Conservation (phyloP, 176 grass and related monocot genomes). For the Eragrostis curvula region DNA sequence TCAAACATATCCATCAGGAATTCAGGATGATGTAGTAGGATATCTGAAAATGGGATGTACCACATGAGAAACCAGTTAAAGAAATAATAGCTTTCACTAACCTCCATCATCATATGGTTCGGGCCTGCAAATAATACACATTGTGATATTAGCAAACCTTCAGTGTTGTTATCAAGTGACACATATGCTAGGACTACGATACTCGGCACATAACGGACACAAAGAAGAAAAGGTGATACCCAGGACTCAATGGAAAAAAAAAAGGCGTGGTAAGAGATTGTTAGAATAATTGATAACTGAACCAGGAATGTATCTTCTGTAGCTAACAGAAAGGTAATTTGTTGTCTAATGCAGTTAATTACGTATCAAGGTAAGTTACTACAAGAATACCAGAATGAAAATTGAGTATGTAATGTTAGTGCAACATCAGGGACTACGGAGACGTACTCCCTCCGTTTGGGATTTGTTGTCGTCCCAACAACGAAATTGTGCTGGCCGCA, state of each 20-base stretch:
- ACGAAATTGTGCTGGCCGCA: too few relatives aligned
- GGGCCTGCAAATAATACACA: conserved; percentile 68
- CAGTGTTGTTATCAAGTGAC: neutral
- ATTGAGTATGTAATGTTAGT: conserved; percentile 12
- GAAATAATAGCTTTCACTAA: conserved; percentile 30
- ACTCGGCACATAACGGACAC: neutral
- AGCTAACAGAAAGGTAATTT: neutral
- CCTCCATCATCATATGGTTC: conserved; percentile 99
- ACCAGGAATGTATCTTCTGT: conserved; percentile 16
- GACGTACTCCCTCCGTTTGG: neutral
- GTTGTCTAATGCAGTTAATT: neutral
- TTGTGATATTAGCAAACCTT: conserved; percentile 18
- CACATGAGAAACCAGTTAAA: neutral
- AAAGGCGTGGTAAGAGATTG: neutral
- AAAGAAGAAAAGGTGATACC: neutral
- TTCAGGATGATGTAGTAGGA: conserved; percentile 17
- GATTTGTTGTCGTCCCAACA: too few relatives aligned
- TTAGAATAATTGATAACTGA: neutral
- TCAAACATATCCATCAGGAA: conserved; percentile 39
- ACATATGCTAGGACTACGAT: neutral
- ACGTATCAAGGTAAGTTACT: neutral
- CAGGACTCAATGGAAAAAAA: neutral
- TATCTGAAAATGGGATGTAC: conserved; percentile 21
- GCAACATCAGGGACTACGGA: conserved; percentile 8
- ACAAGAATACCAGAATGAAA: conserved; percentile 1